phyloP scores from a whole-genome alignment of 108 stramenopile genomes.

The Cyclostephanos tholiformis region DNA sequence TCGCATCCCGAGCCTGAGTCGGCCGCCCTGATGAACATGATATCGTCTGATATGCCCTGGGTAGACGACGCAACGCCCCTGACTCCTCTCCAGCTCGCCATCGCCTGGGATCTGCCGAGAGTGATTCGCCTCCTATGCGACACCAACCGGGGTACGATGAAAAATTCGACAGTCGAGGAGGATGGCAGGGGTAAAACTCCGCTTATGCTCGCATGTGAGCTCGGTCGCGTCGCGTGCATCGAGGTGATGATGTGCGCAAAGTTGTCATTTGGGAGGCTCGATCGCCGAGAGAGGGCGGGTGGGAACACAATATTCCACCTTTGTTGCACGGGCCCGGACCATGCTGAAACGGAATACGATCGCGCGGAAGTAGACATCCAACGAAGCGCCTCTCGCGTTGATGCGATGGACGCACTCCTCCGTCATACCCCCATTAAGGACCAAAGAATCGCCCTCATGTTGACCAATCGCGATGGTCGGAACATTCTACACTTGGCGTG shows the following conservation, averaged over 20 bases:
- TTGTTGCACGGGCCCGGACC: conserved; percentile 25
- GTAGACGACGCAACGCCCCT: conserved; percentile 18
- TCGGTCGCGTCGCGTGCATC: conserved; percentile 57
- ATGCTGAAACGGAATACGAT: background rate
- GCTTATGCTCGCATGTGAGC: conserved; percentile 61
- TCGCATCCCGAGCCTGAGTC: background rate
- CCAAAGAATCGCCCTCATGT: conserved; percentile 45
- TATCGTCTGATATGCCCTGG: background rate
- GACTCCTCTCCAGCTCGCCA: conserved; percentile 37
- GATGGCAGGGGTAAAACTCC: conserved; percentile 36
- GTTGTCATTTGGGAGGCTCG: conserved; percentile 18
- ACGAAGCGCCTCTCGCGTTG: conserved; percentile 1
- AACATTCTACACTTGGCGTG: conserved; percentile 73
- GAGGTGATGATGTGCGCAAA: conserved; percentile 46
- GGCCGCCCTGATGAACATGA: background rate
- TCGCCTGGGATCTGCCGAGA: conserved; percentile 23
- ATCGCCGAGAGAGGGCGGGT: conserved; percentile 29
- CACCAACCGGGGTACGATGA: background rate
- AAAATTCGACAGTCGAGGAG: conserved; percentile 22
- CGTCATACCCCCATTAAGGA: conserved; percentile 26
- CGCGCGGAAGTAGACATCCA: background rate
- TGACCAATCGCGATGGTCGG: conserved; percentile 50
- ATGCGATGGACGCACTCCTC: conserved; percentile 27
- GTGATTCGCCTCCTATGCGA: conserved; percentile 15
- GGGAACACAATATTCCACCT: conserved; percentile 49